These are phyloP conservation scores for Pyrenophora seminiperda DNA, from an alignment of 2,329 filamentous ascomycete genomes.

Conservation along the genomic window DNA sequence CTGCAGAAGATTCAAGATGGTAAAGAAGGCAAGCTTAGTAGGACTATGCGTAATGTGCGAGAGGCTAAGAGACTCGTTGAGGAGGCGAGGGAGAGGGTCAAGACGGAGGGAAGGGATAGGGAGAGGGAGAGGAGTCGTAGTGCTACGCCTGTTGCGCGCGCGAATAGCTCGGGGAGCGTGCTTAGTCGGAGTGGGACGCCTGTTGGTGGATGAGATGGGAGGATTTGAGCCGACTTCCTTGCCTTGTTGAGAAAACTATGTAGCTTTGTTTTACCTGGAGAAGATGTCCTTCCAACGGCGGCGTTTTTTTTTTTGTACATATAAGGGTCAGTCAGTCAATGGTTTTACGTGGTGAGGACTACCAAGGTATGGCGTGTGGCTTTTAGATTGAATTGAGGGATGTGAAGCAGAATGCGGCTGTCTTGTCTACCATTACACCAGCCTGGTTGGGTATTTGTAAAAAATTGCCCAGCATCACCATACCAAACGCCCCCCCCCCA, in stretches of 20 bases:
- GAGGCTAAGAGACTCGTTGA: slow-evolving; percentile 44
- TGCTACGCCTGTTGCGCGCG: slow-evolving; percentile 29
- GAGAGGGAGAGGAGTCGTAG: slow-evolving; percentile 34
- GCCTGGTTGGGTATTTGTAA: no score
- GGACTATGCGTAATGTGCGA: slow-evolving; percentile 39
- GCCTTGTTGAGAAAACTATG: neutral
- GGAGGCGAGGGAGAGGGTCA: slow-evolving; percentile 40
- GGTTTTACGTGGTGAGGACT: neutral
- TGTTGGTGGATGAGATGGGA: slow-evolving; percentile 17
- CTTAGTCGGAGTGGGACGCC: slow-evolving; percentile 31
- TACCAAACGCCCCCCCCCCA: no score
- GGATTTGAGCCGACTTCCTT: no score
- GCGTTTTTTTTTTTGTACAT: slow-evolving; percentile 14
- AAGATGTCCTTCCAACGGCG: neutral
- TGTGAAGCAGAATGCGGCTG: no score
- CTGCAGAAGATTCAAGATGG: slow-evolving; percentile 42
- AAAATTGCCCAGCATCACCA: no score
- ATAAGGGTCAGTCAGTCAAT: slow-evolving; percentile 3
- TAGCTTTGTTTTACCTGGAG: no score
- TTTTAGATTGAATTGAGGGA: no score
- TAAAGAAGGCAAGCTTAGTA: slow-evolving; percentile 40
- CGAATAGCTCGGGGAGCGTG: slow-evolving; percentile 27
- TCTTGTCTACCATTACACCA: no score
- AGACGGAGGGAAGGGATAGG: slow-evolving; percentile 37
- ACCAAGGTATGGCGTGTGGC: no score